A percentile compares a stretch with the other conserved stretches of the same genome.
phyloP scores from a whole-genome alignment of 352 stramenopile genomes.

The Blastocystis sp. region DNA sequence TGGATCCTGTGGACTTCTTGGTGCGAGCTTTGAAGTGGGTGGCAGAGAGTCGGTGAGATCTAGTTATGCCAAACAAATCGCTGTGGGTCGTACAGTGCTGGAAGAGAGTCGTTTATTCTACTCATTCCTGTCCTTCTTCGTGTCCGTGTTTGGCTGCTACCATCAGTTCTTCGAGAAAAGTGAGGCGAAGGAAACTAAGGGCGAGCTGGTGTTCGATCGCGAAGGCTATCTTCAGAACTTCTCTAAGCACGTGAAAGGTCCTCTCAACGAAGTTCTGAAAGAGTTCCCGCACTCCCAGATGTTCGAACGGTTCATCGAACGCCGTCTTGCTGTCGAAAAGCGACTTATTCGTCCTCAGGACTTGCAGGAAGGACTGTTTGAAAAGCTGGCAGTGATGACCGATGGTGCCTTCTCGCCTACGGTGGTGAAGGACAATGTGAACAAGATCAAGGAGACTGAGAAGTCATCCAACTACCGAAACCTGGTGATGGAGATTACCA shows the following conservation, averaged over 20 bases:
- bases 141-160: slow-evolving; percentile 58
- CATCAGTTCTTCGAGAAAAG: slow-evolving; percentile 30
- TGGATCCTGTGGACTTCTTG: slow-evolving; percentile 55
- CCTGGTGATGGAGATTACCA: slow-evolving; percentile 56
- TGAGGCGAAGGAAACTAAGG: slow-evolving; percentile 1
- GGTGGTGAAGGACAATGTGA: slow-evolving; percentile 60
- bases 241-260: slow-evolving; percentile 54
- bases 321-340: slow-evolving; percentile 2
- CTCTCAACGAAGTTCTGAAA: slow-evolving; percentile 58
- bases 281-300: slow-evolving; percentile 61
- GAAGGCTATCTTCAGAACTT: slow-evolving; percentile 54
- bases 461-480: slow-evolving; percentile 46
- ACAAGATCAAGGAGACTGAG: slow-evolving; percentile 40
- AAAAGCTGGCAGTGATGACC: slow-evolving; percentile 58
- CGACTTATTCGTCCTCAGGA: slow-evolving; percentile 11
- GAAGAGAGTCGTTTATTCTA: slow-evolving; percentile 58
- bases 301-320: slow-evolving; percentile 61
- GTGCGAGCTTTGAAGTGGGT: slow-evolving; percentile 51
- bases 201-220: slow-evolving; percentile 38
- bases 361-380: slow-evolving; percentile 56
- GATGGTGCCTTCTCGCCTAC: slow-evolving; percentile 48
- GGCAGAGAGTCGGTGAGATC: background rate
- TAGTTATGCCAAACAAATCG: slow-evolving; percentile 61
- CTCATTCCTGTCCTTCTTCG: slow-evolving; percentile 60
- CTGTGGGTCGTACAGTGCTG: slow-evolving; percentile 47